Base-by-base conservation (phyloP, 768 basidiomycete genomes). In the Pulveroboletus sp. region DNA sequence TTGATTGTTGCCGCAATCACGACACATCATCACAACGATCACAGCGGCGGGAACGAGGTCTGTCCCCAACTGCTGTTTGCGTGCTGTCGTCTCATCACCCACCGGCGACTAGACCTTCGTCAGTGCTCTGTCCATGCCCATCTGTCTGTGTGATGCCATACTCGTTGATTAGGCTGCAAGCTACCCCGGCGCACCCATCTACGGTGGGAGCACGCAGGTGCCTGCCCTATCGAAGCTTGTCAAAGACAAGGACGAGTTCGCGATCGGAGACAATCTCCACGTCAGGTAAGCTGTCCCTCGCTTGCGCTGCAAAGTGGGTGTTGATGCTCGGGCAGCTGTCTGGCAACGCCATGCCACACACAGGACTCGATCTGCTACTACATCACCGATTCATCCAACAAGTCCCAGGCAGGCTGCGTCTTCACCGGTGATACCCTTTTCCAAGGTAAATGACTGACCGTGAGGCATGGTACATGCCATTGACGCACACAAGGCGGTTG, bases 391-490 rank as follows among this genome's bases (percentile, higher is more conserved):
- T 56, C 64, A 21, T 69, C 79, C 24, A 59, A 72, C 42, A 64
- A 67, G 24, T 59, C 61, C 9, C 82, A 82, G 52, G 73, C 86
- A 0, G 86, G 86, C 17, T 86, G 76, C 14, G 90, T 97, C 33
- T 95, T 98, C 69, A 96, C 95, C 0, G 95, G 95, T 14, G 93
- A 96, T 64, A 96, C 93, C 1, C 81, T 96, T 47, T 95, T 96
- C 73, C 68, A 74, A 50, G 77, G 74, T 52, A 54, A 40, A 14
- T 15, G 1, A 6, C 11, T 5, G 9, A n/a, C 4, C 0, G 32
- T 21, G 8, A 3, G 7, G 24, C 3, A 18, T 26, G 2, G 43
- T 1, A 30, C 31, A 30, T 14, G 37, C 5, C 3, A 17, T 45
- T 51, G 43, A 62, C 53, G 31, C n/a, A 5, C 31, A 10, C 74